phyloP scores from a whole-genome alignment of 225 moss, liverwort and hornwort species.

The Pleurozium schreberi region DNA sequence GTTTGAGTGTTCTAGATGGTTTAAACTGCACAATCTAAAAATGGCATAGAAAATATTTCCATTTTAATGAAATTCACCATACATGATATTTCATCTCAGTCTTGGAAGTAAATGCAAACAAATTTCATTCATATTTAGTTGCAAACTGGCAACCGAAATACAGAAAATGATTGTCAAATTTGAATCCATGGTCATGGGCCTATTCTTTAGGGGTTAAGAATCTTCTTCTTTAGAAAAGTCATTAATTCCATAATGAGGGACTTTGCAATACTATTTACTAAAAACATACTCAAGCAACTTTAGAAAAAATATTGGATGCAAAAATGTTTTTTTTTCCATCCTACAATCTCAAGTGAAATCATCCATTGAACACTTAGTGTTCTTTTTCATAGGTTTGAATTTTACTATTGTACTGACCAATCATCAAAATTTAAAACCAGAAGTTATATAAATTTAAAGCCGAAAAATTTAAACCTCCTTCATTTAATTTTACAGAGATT shows the following conservation, averaged over 20 bases:
- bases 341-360: neutral
- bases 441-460: no score
- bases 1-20: no score
- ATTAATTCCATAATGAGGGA: accelerated
- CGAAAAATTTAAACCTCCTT: neutral
- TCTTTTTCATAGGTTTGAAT: neutral
- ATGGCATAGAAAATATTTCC: no score
- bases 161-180: neutral
- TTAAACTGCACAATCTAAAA: no score
- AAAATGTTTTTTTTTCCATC: neutral
- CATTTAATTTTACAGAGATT: neutral
- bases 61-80: no score
- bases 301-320: neutral
- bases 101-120: no score
- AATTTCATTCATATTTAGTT: no score
- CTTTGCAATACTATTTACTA: no score
- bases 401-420: neutral
- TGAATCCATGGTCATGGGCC: accelerated
- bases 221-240: neutral
- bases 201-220: no score
- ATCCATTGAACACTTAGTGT: accelerated
- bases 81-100: no score
- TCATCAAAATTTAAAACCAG: no score
- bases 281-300: no score
- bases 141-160: neutral